Conservation (phyloP, 805 yeast species). For the Yarrowia divulgata region DNA sequence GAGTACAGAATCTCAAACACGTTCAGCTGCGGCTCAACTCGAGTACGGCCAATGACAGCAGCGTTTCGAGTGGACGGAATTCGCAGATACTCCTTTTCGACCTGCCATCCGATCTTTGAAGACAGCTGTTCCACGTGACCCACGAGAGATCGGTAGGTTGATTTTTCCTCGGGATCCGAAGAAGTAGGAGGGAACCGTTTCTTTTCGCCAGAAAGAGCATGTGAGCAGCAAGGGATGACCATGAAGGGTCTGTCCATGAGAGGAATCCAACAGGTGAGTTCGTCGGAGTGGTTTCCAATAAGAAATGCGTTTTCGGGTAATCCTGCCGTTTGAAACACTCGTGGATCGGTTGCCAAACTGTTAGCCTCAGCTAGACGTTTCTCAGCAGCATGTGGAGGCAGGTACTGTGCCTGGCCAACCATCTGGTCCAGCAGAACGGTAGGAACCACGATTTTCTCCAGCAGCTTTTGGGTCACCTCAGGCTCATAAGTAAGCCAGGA, state of each 20-base stretch:
- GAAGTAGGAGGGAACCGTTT: slow-evolving; percentile 60
- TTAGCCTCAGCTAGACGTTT: slow-evolving; percentile 4
- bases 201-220: slow-evolving; percentile 78
- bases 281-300: slow-evolving; percentile 96
- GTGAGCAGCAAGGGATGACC: slow-evolving; percentile 96
- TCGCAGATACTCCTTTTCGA: slow-evolving; percentile 83
- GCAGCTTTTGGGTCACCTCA: slow-evolving; percentile 62
- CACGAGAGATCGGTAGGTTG: slow-evolving; percentile 85
- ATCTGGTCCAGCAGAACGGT: slow-evolving; percentile 61
- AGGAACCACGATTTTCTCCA: slow-evolving; percentile 87
- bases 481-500: slow-evolving; percentile 83
- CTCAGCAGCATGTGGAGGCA: slow-evolving; percentile 23
- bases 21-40: slow-evolving; percentile 49
- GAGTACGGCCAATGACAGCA: slow-evolving; percentile 76
- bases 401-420: slow-evolving; percentile 16
- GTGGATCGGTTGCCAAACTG: slow-evolving; percentile 25
- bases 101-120: slow-evolving; percentile 76
- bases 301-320: slow-evolving; percentile 71
- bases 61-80: slow-evolving; percentile 95
- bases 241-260: slow-evolving; percentile 76
- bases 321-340: slow-evolving; percentile 19
- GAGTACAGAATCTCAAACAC: slow-evolving; percentile 67
- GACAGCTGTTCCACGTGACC: slow-evolving; percentile 82
- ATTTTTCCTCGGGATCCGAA: slow-evolving; percentile 51
- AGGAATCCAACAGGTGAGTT: slow-evolving; percentile 95